A percentile compares a stretch with the other conserved stretches of the same genome.
Conservation (phyloP, 2,329 filamentous ascomycete species). For the Colletotrichum abscissum region DNA sequence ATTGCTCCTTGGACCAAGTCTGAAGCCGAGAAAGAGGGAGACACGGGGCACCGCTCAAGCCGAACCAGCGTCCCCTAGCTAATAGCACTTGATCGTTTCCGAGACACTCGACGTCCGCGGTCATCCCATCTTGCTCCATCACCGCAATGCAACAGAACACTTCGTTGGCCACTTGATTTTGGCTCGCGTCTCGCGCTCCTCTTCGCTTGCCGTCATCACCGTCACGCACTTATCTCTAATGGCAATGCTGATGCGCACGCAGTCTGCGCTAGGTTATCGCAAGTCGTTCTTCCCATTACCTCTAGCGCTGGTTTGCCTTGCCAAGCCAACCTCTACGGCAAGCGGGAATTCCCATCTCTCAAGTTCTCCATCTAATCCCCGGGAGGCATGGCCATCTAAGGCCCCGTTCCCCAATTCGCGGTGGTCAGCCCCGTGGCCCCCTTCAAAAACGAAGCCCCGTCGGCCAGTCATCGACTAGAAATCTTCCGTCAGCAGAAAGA, state of each 20-base stretch:
- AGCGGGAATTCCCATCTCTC: constrained; percentile 26
- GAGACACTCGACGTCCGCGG: constrained; percentile 25
- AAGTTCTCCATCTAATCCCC: constrained; percentile 11
- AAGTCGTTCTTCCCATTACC: background rate
- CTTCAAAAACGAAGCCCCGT: background rate
- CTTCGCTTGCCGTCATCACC: background rate
- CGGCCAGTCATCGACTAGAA: constrained; percentile 11
- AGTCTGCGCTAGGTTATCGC: background rate
- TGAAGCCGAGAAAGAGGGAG: background rate
- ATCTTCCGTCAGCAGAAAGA: constrained; percentile 23
- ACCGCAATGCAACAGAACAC: background rate
- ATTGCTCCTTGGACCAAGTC: background rate
- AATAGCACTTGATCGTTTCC: constrained; percentile 13
- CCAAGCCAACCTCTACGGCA: constrained; percentile 18
- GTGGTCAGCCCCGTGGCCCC: constrained; percentile 8
- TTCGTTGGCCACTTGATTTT: constrained; percentile 1
- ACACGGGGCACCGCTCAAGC: constrained; percentile 13
- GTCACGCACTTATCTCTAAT: background rate
- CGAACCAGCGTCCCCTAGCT: constrained; percentile 21
- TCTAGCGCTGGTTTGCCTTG: background rate
- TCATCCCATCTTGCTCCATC: constrained; percentile 24
- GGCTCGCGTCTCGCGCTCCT: constrained; percentile 28
- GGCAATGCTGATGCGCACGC: background rate
- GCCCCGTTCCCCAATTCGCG: background rate
- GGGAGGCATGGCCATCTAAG: constrained; percentile 23